Base-by-base conservation (phyloP, 1,139 yeast genomes). In the Hemisphaericaspora xylofermentans region DNA sequence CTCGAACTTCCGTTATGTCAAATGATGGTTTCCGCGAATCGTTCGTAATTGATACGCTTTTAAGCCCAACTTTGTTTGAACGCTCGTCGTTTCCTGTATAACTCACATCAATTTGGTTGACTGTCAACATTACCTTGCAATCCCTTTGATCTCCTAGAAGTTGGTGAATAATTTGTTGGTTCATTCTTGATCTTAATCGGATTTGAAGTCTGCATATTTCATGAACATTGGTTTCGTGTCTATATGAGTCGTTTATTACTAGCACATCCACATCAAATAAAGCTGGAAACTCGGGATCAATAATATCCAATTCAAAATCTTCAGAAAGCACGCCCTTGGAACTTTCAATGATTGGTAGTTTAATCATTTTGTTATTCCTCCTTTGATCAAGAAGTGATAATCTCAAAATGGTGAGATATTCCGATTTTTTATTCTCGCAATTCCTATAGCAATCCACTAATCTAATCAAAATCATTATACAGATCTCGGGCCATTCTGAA, bases 141-240 rank as follows among this genome's bases (percentile, higher is more conserved):
- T 39, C 26, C 2, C 46, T 29, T 0, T 39, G 46, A 3, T 33
- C 31, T 2, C 56, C 51, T 8, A 60, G 46, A 18, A 44, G 39
- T 7, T 31, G 29, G 38, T 45, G 29, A 13, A 60, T 38, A 6
- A 35, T 33, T 0, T 43, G 22, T 3, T 46, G n/a, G 31, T 53
- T 43, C 8, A 58, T 13, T 5, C 41, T 36, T 6, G 53, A 49
- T 8, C 40, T 40, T 5, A 60, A 16, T 2, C 37, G 35, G 7
- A 62, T 12, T 43, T 62, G 67, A n/a, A 53, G 42, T 9, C 50
- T 36, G n/a, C 54, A 44, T 3, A 47, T 43, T 18, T 61, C 64
- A 41, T 46, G 50, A 4, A 57, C 51, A 31, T 40, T 47, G 1
- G 55, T 51, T 18, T 55, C 58, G 6, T 26, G 34, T 10, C 42